These are phyloP conservation scores for Ophiocordyceps camponoti-floridani DNA, from an alignment of 2,329 filamentous ascomycete species.

Conservation along the genomic window DNA sequence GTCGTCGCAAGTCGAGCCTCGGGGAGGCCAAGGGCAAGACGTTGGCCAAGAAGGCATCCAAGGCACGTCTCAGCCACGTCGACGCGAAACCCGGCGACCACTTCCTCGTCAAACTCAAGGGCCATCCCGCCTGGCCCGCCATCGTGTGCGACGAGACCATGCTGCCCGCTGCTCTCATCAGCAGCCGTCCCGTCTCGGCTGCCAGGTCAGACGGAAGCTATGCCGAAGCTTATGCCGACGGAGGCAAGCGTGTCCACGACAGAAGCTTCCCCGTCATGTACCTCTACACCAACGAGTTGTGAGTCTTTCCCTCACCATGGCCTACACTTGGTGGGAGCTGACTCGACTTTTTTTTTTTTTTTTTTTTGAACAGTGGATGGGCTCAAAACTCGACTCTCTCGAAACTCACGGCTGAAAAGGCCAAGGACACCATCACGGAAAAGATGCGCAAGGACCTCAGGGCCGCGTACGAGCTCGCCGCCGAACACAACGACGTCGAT, in stretches of 20 bases:
- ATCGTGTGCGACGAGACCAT: constrained; percentile 91
- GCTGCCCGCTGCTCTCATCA: constrained; percentile 64
- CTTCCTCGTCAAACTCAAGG: constrained; percentile 86
- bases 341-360: constrained; percentile 1
- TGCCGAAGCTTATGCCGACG: constrained; percentile 71
- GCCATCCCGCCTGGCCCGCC: constrained; percentile 85
- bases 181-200: constrained; percentile 67
- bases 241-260: constrained; percentile 69
- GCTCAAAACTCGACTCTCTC: constrained; percentile 69
- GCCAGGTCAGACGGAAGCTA: constrained; percentile 70
- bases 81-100: constrained; percentile 82
- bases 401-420: constrained; percentile 56
- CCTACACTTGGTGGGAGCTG: constrained; percentile 1
- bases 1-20: constrained; percentile 60
- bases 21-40: constrained; percentile 59
- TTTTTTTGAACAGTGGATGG: constrained; percentile 86
- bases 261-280: constrained; percentile 93
- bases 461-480: constrained; percentile 63
- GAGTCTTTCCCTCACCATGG: constrained; percentile 23
- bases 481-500: constrained; percentile 57
- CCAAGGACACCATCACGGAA: constrained; percentile 48
- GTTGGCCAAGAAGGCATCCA: constrained; percentile 70
- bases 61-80: constrained; percentile 49
- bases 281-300: constrained; percentile 92
- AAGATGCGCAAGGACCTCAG: constrained; percentile 70